phyloP scores from a whole-genome alignment of 768 basidiomycete genomes.

The Leccinum barrowsii region DNA sequence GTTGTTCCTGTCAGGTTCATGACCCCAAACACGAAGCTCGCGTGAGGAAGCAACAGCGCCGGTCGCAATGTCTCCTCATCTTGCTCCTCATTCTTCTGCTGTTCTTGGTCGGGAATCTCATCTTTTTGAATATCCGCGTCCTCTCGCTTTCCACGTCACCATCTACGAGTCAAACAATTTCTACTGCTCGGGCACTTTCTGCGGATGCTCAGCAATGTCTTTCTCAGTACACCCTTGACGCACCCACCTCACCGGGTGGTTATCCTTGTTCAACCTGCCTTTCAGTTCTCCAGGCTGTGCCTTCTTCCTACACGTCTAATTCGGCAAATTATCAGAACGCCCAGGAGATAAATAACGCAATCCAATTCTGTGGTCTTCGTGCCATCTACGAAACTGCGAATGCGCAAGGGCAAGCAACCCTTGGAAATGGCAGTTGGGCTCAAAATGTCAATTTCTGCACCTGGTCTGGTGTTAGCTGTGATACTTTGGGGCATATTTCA shows the following conservation, averaged over 20 bases:
- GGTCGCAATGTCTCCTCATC: constrained; percentile 29
- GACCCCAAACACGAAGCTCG: constrained; percentile 19
- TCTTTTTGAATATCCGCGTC: constrained; percentile 38
- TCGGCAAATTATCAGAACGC: constrained; percentile 32
- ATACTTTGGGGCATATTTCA: constrained; percentile 37
- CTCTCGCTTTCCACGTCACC: constrained; percentile 17
- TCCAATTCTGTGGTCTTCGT: constrained; percentile 48
- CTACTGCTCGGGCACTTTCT: constrained; percentile 33
- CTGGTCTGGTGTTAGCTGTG: constrained; percentile 46
- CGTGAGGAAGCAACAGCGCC: constrained; percentile 29
- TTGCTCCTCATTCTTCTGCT: constrained; percentile 40
- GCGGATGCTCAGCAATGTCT: constrained; percentile 42
- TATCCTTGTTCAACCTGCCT: constrained; percentile 49
- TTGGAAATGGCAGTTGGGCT: constrained; percentile 43
- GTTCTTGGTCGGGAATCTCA: constrained; percentile 39
- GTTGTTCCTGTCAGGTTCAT: constrained; percentile 20
- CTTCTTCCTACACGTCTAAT: constrained; percentile 30
- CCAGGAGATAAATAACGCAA: constrained; percentile 32
- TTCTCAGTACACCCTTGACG: constrained; percentile 43
- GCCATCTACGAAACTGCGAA: constrained; percentile 40
- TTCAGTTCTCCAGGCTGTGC: constrained; percentile 36
- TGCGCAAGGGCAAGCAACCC: constrained; percentile 34
- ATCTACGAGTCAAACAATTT: constrained; percentile 19
- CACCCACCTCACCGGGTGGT: constrained; percentile 37
- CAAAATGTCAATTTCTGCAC: constrained; percentile 43